phyloP scores from a whole-genome alignment of 1,284 basidiomycete genomes.

The Leccinum pachyderme region DNA sequence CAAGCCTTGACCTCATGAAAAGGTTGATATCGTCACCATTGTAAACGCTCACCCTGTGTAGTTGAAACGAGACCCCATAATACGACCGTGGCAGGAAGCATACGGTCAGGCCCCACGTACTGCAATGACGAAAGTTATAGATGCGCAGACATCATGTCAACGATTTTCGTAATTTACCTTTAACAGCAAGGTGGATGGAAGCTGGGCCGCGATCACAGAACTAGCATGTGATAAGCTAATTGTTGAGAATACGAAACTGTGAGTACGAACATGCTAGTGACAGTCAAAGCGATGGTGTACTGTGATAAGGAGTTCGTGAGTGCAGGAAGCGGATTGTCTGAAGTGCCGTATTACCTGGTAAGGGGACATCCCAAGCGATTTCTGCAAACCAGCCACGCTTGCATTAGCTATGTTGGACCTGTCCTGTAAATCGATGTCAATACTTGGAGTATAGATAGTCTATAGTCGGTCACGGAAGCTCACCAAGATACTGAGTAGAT shows the following conservation, averaged over 20 bases:
- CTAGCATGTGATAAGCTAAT: not conserved
- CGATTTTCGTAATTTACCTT: slow-evolving; percentile 37
- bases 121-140: slow-evolving; percentile 23
- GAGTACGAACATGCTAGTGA: not conserved
- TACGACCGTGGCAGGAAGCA: slow-evolving; percentile 54
- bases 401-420: slow-evolving; percentile 59
- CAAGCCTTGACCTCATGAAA: slow-evolving; percentile 39
- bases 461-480: slow-evolving; percentile 16
- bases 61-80: slow-evolving; percentile 58
- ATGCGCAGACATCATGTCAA: not conserved
- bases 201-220: not conserved
- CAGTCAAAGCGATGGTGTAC: slow-evolving; percentile 35
- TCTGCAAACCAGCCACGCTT: slow-evolving; percentile 55
- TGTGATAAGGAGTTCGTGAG: slow-evolving; percentile 10
- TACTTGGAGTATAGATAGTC: not conserved
- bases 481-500: slow-evolving; percentile 45
- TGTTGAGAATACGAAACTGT: not conserved
- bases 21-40: not conserved
- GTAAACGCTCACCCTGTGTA: slow-evolving; percentile 46
- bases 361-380: slow-evolving; percentile 48
- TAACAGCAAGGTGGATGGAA: slow-evolving; percentile 32
- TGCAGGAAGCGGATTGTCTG: not conserved
- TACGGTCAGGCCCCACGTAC: slow-evolving; percentile 53
- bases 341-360: slow-evolving; percentile 34
- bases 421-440: slow-evolving; percentile 15